phyloP scores from a whole-genome alignment of 164 flowering plant genomes.

The Brasenia schreberi region DNA sequence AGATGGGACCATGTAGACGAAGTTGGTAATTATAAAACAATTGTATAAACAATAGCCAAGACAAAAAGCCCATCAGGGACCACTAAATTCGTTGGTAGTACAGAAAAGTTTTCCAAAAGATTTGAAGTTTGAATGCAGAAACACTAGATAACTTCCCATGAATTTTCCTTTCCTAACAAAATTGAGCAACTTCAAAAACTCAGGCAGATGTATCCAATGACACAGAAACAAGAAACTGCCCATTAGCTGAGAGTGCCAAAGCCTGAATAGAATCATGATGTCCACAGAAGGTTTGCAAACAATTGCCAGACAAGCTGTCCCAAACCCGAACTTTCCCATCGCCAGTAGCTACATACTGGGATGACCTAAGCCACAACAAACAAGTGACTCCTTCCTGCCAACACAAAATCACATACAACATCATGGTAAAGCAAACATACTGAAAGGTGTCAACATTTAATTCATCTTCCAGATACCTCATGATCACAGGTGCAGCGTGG shows the following conservation, averaged over 20 bases:
- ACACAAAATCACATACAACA: neutral
- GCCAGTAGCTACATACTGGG: constrained; percentile 60
- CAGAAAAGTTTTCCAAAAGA: no score
- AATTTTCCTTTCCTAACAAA: constrained; percentile 11
- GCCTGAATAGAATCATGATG: constrained; percentile 57
- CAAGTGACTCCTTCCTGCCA: constrained; percentile 67
- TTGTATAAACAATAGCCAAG: neutral
- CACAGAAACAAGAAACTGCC: constrained; percentile 56
- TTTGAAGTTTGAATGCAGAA: no score
- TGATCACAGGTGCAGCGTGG: constrained; percentile 63
- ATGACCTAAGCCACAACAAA: constrained; percentile 63
- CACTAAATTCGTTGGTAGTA: no score
- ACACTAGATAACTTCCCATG: neutral
- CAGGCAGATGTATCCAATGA: constrained; percentile 68
- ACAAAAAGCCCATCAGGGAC: no score
- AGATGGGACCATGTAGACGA: neutral
- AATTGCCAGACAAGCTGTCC: constrained; percentile 78
- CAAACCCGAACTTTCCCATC: constrained; percentile 74
- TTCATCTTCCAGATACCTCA: constrained; percentile 32
- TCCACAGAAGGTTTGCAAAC: constrained; percentile 48
- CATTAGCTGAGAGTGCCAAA: constrained; percentile 36
- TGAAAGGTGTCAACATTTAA: neutral
- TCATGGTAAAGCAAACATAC: neutral
- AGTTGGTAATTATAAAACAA: neutral
- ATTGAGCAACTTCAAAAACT: constrained; percentile 61